Base-by-base conservation (phyloP, 1,284 basidiomycete species). In the Papiliotrema terrestris region DNA sequence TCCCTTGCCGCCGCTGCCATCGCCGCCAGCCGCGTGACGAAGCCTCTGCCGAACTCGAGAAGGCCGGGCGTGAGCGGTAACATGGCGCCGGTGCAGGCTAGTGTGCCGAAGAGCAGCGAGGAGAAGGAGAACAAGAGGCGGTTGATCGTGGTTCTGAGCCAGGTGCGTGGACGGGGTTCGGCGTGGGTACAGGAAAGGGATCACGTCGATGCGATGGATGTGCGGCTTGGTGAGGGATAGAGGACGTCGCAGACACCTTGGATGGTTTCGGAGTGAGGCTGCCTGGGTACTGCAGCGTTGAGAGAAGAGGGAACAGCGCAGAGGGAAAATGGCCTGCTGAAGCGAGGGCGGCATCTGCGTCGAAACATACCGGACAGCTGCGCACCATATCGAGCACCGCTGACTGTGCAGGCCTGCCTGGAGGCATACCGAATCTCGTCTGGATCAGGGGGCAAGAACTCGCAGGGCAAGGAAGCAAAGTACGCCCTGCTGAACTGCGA, bases 401-500 rank as follows among this genome's bases (percentile, higher is more conserved):
- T 26, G 15, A 2, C 19, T 87, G n/a, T 91, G 63, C 52, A 77
- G 74, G 95, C 95, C 0, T 98, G 95, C 73, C 80, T 98, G 46
- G 94, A 98, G 79, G 91, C 92, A 2, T 98, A 98, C 80, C 85
- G 91, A 56, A 84, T 97, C 53, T 87, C 86, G 47, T 76, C 78
- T 6, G 80, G 80, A 23, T 78, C 78, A 11, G 75, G 76, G n/a
- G 77, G 75, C 5, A 74, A 77, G 61, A 78, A 76, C 45, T 69
- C 73, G 4, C 73, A 78, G 38, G 82, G 78, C 2, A 84, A 83
- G 61, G 91, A 94, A 61, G 91, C 92, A 61, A 97, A 98, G 79
- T 98, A 98, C 76, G 93, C 93, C 17, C 80, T 99, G 56, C 79
- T 99, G 63, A 99, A 99, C 78, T 98, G 96, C 78, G 95, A 99